Evolutionary conservation across 257 asterid genomes (phyloP).

Genomic region (Gynochthodes officinalis): DNA sequence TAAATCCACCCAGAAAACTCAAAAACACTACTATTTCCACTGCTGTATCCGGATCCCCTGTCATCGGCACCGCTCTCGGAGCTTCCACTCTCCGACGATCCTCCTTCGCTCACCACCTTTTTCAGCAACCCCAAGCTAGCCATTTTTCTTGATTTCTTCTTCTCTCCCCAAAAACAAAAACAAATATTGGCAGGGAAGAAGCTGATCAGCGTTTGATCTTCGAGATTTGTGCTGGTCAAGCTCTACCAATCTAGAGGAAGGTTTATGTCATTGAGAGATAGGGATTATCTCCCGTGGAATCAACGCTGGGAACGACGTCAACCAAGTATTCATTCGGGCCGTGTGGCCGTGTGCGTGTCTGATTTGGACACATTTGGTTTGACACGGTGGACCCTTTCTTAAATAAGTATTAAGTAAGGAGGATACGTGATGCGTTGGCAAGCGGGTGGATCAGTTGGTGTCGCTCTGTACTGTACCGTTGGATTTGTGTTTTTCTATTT

Average conservation of each 20-base stretch:
- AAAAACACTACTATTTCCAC: conserved; percentile 30
- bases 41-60: conserved; percentile 18
- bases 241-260: too few relatives aligned
- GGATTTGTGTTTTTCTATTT: neutral
- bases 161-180: neutral
- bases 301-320: too few relatives aligned
- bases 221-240: neutral
- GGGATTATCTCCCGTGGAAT: neutral
- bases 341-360: neutral
- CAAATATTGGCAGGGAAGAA: neutral
- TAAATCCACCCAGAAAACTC: conserved; percentile 80
- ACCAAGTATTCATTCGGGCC: too few relatives aligned
- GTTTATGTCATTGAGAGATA: neutral
- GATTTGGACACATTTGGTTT: too few relatives aligned
- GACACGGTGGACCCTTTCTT: too few relatives aligned
- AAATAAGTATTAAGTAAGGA: too few relatives aligned
- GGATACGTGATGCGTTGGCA: neutral
- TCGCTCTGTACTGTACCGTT: neutral
- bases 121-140: conserved; percentile 11
- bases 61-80: conserved; percentile 54
- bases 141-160: neutral
- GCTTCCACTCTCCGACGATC: conserved; percentile 48
- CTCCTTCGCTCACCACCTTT: conserved; percentile 36
- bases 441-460: neutral
- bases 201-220: neutral